phyloP scores from a whole-genome alignment of 306 rosid species.

The Cicer cuneatum region DNA sequence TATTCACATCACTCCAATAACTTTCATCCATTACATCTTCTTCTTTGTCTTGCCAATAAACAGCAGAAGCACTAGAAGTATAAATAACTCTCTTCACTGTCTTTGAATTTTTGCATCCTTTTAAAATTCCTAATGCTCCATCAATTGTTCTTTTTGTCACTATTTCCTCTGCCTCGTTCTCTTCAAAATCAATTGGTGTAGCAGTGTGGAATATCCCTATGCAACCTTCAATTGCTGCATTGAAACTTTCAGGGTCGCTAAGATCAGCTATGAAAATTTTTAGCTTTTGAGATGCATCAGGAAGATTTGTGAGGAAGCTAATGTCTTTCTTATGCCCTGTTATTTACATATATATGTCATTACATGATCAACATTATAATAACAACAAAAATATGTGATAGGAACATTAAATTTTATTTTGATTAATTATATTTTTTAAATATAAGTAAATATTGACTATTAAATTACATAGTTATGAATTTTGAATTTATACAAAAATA shows the following conservation, averaged over 20 bases:
- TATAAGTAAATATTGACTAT: too few relatives aligned
- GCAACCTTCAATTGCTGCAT: conserved; percentile 2
- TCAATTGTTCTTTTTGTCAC: conserved; percentile 56
- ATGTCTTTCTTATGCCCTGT: neutral
- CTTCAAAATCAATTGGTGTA: conserved; percentile 20
- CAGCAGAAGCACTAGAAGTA: conserved; percentile 61
- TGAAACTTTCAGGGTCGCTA: conserved; percentile 8
- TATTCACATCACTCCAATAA: conserved; percentile 58
- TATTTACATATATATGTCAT: neutral
- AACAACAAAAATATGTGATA: neutral
- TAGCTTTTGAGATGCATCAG: neutral
- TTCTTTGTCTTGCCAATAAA: conserved; percentile 35
- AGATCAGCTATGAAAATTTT: conserved; percentile 5
- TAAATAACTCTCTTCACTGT: conserved; percentile 64
- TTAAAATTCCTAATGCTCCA: conserved; percentile 64
- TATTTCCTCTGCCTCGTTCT: conserved; percentile 51
- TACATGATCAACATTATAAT: neutral
- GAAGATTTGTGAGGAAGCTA: conserved; percentile 13
- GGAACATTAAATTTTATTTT: too few relatives aligned
- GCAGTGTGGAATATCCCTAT: conserved; percentile 15
- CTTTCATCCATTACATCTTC: conserved; percentile 54
- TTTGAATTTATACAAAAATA: too few relatives aligned
- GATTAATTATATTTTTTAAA: too few relatives aligned
- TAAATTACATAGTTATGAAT: too few relatives aligned
- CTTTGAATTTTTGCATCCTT: conserved; percentile 51